These are phyloP conservation scores for Botrytis squamosa DNA, from an alignment of 2,329 filamentous ascomycete genomes.

Conservation along the genomic window DNA sequence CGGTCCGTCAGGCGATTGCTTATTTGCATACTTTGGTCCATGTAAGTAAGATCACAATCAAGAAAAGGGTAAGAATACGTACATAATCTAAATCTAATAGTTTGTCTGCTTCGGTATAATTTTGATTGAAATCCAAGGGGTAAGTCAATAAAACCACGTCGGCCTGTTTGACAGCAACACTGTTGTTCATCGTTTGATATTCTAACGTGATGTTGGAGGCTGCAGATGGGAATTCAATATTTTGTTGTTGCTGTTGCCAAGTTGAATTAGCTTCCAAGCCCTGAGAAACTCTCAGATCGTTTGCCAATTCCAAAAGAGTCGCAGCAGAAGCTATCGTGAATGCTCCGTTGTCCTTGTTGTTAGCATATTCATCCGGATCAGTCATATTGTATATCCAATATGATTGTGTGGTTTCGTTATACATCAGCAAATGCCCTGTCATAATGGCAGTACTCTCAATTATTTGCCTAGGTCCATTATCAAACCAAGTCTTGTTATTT, in stretches of 20 bases:
- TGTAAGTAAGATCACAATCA: slow-evolving; percentile 21
- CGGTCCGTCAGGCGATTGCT: slow-evolving; percentile 65
- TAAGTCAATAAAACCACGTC: slow-evolving; percentile 68
- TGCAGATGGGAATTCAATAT: slow-evolving; percentile 55
- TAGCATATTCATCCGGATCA: slow-evolving; percentile 53
- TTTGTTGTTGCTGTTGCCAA: slow-evolving; percentile 55
- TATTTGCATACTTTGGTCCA: slow-evolving; percentile 57
- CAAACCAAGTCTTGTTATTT: slow-evolving; percentile 39
- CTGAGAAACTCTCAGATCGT: slow-evolving; percentile 28
- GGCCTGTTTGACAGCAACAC: slow-evolving; percentile 66
- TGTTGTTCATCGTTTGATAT: slow-evolving; percentile 65
- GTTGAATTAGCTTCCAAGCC: slow-evolving; percentile 50
- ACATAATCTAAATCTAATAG: slow-evolving; percentile 59
- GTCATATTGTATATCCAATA: slow-evolving; percentile 62
- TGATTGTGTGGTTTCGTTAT: slow-evolving; percentile 54
- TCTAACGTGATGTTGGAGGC: slow-evolving; percentile 61
- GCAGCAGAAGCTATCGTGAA: slow-evolving; percentile 54
- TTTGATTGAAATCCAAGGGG: slow-evolving; percentile 58
- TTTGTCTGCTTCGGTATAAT: slow-evolving; percentile 50
- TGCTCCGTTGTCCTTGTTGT: slow-evolving; percentile 57
- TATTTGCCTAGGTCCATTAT: slow-evolving; percentile 56
- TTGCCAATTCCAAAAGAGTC: slow-evolving; percentile 49
- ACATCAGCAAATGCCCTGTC: slow-evolving; percentile 58
- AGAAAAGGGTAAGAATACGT: slow-evolving; percentile 28
- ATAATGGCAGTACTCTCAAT: slow-evolving; percentile 63